phyloP scores from a whole-genome alignment of 148 eudicot species.

The Amaranthus palmeri region DNA sequence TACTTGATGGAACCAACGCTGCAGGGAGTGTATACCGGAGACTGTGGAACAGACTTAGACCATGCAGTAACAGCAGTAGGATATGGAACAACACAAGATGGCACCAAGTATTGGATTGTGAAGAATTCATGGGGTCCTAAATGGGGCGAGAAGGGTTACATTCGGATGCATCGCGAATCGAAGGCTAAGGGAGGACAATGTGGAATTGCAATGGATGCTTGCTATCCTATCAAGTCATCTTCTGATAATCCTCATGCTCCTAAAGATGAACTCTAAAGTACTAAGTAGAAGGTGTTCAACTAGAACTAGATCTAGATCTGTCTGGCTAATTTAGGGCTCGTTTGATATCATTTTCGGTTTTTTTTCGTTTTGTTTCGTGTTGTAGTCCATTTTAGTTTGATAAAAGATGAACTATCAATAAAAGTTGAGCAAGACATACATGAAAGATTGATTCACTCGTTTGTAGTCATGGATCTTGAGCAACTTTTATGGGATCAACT shows the following conservation, averaged over 20 bases:
- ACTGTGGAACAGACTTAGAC: conserved; percentile 53
- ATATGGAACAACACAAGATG: conserved; percentile 54
- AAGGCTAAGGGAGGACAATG: conserved; percentile 50
- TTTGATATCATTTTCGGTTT: neutral
- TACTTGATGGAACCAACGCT: too few species aligned
- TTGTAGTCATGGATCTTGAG: too few species aligned
- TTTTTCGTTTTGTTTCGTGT: neutral
- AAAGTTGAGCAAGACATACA: neutral
- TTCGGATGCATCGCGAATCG: conserved; percentile 47
- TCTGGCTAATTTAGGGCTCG: neutral
- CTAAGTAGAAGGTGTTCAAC: neutral
- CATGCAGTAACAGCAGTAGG: conserved; percentile 67
- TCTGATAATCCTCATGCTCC: conserved; percentile 33
- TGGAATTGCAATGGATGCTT: conserved; percentile 69
- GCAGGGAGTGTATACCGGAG: conserved; percentile 59
- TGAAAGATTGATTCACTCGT: neutral
- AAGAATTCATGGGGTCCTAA: conserved; percentile 66
- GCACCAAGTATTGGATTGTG: conserved; percentile 71
- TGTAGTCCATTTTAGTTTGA: neutral
- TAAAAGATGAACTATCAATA: neutral
- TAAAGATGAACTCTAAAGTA: conserved; percentile 51
- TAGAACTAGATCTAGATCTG: neutral
- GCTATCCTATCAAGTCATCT: conserved; percentile 52
- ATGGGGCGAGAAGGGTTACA: conserved; percentile 80
- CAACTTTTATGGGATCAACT: too few species aligned